These are phyloP conservation scores for Candida piceae DNA, from an alignment of 805 yeast genomes.

Conservation along the genomic window DNA sequence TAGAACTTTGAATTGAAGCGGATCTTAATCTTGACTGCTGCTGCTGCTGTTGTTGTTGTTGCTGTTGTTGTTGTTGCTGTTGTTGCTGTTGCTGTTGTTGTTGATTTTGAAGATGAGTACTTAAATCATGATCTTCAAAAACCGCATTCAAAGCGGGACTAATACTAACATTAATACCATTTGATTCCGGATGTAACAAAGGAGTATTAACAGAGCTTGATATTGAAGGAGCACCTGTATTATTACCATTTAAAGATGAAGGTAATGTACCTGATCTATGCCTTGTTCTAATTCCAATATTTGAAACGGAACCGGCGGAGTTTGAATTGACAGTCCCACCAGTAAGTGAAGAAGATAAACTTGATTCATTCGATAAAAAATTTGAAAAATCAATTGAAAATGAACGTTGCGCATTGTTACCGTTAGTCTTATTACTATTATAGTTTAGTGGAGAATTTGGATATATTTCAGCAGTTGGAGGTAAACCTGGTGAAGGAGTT, in stretches of 20 bases:
- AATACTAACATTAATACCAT: constrained; percentile 13
- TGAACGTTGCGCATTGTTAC: constrained; percentile 9
- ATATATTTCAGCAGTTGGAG: constrained; percentile 7
- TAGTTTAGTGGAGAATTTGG: constrained; percentile 1
- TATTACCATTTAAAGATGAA: constrained; percentile 40
- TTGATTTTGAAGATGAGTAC: constrained; percentile 9
- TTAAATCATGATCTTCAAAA: constrained; percentile 25
- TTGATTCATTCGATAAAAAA: constrained; percentile 12
- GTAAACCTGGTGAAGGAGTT: constrained; percentile 15
- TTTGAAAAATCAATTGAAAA: constrained; percentile 14
- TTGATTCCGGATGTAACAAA: constrained; percentile 12
- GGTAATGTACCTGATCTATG: constrained; percentile 81
- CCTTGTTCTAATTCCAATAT: constrained; percentile 45
- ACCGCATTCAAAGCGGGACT: constrained; percentile 26
- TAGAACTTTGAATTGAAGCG: constrained; percentile 50
- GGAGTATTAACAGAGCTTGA: constrained; percentile 17
- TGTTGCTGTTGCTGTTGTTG: neutral
- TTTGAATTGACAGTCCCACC: constrained; percentile 12
- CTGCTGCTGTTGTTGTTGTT: constrained; percentile 2
- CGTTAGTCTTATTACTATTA: neutral
- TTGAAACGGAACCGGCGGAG: constrained; percentile 24
- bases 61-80: constrained; percentile 4
- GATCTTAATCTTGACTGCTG: constrained; percentile 42
- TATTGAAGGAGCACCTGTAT: constrained; percentile 14
- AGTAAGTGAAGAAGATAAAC: constrained; percentile 5